Evolutionary conservation across 495 filamentous ascomycete species (phyloP).

Genomic region (Penicillium herquei): DNA sequence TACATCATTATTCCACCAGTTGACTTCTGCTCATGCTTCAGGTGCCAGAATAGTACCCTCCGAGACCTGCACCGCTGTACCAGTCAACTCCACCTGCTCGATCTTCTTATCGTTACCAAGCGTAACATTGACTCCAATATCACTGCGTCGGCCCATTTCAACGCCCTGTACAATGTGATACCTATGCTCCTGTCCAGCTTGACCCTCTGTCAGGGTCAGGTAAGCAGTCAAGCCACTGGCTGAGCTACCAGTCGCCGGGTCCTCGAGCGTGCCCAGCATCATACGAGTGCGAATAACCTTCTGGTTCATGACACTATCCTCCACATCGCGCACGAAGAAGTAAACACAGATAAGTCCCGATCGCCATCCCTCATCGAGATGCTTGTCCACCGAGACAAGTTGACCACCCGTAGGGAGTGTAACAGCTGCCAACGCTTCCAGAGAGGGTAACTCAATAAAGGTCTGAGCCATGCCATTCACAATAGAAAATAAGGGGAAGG

Average conservation of each 20-base stretch:
- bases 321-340: slow-evolving; percentile 53
- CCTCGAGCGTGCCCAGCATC: slow-evolving; percentile 58
- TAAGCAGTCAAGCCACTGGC: slow-evolving; percentile 59
- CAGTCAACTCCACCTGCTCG: slow-evolving; percentile 52
- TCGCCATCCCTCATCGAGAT: slow-evolving; percentile 61
- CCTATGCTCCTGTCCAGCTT: slow-evolving; percentile 24
- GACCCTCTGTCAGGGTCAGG: slow-evolving; percentile 47
- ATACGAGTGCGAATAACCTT: slow-evolving; percentile 40
- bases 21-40: slow-evolving; percentile 10
- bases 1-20: neutral
- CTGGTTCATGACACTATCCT: slow-evolving; percentile 25
- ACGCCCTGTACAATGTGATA: slow-evolving; percentile 69
- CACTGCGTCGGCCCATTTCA: slow-evolving; percentile 73
- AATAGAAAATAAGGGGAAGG: slow-evolving; percentile 32
- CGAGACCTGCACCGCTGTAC: slow-evolving; percentile 57
- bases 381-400: slow-evolving; percentile 8
- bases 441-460: slow-evolving; percentile 52
- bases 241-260: slow-evolving; percentile 70
- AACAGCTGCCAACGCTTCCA: slow-evolving; percentile 34
- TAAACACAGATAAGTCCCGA: slow-evolving; percentile 52
- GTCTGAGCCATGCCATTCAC: slow-evolving; percentile 67
- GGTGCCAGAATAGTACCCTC: slow-evolving; percentile 43
- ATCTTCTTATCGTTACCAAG: slow-evolving; percentile 34
- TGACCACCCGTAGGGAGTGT: slow-evolving; percentile 25
- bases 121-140: slow-evolving; percentile 49